Percentiles rank a stretch among this genome's conserved stretches.
These are phyloP conservation scores for Crithidia bombi DNA, from an alignment of 208 protist genomes.

Conservation along the genomic window DNA sequence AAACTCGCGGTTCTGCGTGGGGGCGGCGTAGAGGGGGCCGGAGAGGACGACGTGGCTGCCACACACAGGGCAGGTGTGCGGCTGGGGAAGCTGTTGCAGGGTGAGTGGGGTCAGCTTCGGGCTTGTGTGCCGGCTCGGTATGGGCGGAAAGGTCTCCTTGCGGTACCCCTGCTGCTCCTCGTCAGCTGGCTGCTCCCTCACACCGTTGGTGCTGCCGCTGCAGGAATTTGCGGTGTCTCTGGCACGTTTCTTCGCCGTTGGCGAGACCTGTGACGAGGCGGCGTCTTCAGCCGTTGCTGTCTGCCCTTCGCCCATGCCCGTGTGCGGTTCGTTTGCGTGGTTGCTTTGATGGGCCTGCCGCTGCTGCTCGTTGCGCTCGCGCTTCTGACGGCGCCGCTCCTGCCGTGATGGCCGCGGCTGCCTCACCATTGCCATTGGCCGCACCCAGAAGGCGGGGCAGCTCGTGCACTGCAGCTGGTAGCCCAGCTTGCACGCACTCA, in stretches of 20 bases:
- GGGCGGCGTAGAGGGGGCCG: conserved; percentile 94
- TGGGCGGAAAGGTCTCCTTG: conserved; percentile 51
- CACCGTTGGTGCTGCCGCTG: no score
- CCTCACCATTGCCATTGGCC: conserved; percentile 81
- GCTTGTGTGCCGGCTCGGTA: conserved; percentile 45
- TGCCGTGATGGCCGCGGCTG: conserved; percentile 28
- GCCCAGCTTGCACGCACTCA: conserved; percentile 83
- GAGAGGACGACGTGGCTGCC: conserved; percentile 76
- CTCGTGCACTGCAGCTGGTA: conserved; percentile 95
- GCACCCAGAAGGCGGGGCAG: conserved; percentile 94
- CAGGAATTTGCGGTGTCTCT: no score
- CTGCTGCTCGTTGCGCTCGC: conserved; percentile 20
- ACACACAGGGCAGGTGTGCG: conserved; percentile 77
- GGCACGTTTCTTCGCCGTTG: neutral
- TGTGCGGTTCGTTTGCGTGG: neutral
- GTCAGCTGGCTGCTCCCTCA: no score
- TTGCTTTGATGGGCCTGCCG: conserved; percentile 17
- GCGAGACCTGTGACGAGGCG: neutral
- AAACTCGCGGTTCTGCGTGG: conserved; percentile 90
- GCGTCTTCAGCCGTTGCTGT: neutral
- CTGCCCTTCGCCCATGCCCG: neutral
- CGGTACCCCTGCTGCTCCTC: neutral
- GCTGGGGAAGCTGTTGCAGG: neutral
- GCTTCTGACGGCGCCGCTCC: conserved; percentile 30
- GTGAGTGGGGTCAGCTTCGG: conserved; percentile 52